Conservation (phyloP, 108 stramenopile species). For the Conticribra weissflogii region DNA sequence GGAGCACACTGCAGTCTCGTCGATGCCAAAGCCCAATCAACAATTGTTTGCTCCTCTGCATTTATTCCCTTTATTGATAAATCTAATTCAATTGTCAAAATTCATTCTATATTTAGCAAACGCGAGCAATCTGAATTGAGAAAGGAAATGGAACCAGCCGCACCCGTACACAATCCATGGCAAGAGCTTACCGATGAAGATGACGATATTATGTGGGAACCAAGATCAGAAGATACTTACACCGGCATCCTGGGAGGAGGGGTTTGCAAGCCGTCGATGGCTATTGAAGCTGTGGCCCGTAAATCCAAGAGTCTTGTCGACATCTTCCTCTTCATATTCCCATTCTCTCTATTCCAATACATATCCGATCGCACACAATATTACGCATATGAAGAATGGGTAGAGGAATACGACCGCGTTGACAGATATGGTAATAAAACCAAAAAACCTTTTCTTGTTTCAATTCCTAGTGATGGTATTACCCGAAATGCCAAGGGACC, state of each 20-base stretch:
- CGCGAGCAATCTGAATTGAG: neutral
- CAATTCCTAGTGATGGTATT: no score
- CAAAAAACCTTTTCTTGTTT: neutral
- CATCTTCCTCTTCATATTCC: neutral
- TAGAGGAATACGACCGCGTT: neutral
- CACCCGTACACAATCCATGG: no score
- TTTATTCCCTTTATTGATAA: neutral
- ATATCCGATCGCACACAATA: neutral
- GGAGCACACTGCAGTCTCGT: neutral
- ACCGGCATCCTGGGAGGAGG: neutral
- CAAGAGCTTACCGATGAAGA: slow-evolving; percentile 1
- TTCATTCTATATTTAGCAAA: neutral
- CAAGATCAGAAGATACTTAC: neutral
- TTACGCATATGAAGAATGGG: slow-evolving; percentile 1
- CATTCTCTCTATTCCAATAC: neutral
- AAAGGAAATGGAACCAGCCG: slow-evolving; percentile 2
- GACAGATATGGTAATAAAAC: slow-evolving; percentile 5
- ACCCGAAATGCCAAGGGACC: neutral
- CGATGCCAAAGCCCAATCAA: neutral
- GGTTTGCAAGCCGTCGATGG: neutral
- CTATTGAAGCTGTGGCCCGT: neutral
- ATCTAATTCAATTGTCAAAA: neutral
- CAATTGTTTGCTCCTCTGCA: no score
- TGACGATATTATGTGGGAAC: neutral
- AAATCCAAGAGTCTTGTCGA: neutral